Base-by-base conservation (phyloP, 2,329 filamentous ascomycete species). In the Sphaceloma murrayae region DNA sequence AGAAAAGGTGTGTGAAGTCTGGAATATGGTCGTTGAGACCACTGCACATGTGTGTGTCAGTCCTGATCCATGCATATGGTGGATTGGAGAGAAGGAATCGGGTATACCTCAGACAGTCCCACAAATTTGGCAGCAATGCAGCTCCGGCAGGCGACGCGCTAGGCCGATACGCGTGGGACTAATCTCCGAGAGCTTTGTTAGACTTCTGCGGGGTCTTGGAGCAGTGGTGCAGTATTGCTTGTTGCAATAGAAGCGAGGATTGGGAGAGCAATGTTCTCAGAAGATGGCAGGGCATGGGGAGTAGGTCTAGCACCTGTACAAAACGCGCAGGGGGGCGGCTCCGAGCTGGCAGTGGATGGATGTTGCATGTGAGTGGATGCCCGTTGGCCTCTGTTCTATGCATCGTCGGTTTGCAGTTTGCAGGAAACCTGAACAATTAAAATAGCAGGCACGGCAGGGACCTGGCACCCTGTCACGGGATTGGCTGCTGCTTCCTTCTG, bases 141-240 rank as follows among this genome's bases (percentile, higher is more conserved):
- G 24, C 24, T 27, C 24, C 24, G 24, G 24, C 24, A 27, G n/a
- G 24, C 24, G 24, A 27, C 24, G 24, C 24, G 24, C 24, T 27
- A 27, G 11, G 24, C 24, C 24, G 24, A 11, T 27, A 27, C 24
- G 24, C 24, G 24, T 11, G 7, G 11, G 11, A 27, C 7, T 27
- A 27, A 27, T 27, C 24, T 27, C 24, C 24, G 24, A 27, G 24
- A n/a, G n/a, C n/a, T n/a, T n/a, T n/a, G n/a, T n/a, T n/a, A n/a
- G n/a, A n/a, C n/a, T n/a, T n/a, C 42, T 17, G 56, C 51, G 3
- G 59, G 51, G 30, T 51, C 56, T 38, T 57, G 54, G 14, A 61
- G 55, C 47, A 61, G 44, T 7, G 48, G 29, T 16, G 58, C 55
- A 5, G 52, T 53, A 21, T 60, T 54, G n/a, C n/a, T 27, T 27